phyloP scores from a whole-genome alignment of 75 land plant species.

The Ceratopteris richardii region DNA sequence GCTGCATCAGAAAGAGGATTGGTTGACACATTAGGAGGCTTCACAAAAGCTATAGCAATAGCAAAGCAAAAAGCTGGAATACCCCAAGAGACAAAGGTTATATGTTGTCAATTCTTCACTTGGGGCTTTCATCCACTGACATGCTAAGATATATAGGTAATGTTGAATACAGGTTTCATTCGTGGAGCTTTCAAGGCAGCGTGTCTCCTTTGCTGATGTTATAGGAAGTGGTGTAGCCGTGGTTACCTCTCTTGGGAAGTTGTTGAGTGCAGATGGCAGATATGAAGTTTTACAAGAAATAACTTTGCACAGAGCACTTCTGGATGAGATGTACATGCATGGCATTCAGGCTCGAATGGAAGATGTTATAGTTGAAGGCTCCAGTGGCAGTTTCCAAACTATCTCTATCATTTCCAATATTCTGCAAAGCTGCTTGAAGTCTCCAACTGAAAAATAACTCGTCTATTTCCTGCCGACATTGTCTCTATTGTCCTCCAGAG shows the following conservation, averaged over 20 bases:
- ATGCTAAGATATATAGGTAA: no score
- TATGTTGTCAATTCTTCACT: not conserved
- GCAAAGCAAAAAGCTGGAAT: conserved; percentile 84
- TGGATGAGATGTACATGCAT: conserved; percentile 9
- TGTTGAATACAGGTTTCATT: conserved; percentile 70
- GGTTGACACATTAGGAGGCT: conserved; percentile 94
- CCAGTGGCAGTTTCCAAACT: not conserved
- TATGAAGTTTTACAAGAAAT: conserved; percentile 45
- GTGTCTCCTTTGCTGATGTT: conserved; percentile 50
- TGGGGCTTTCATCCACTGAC: no score
- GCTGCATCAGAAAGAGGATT: conserved; percentile 71
- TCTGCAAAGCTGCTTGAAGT: not conserved
- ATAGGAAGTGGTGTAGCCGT: conserved; percentile 47
- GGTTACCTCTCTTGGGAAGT: conserved; percentile 17
- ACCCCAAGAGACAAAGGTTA: conserved; percentile 66
- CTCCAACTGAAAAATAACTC: no score
- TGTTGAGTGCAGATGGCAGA: conserved; percentile 24
- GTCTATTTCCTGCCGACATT: no score
- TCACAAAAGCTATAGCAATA: conserved; percentile 82
- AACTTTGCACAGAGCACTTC: conserved; percentile 8
- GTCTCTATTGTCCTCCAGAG: no score
- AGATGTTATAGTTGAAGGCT: conserved; percentile 52
- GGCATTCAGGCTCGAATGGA: conserved; percentile 93
- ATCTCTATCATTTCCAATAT: not conserved
- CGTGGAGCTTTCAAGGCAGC: conserved; percentile 72